Conservation (phyloP, 2,329 filamentous ascomycete genomes). For the Aspergillus cejpii region DNA sequence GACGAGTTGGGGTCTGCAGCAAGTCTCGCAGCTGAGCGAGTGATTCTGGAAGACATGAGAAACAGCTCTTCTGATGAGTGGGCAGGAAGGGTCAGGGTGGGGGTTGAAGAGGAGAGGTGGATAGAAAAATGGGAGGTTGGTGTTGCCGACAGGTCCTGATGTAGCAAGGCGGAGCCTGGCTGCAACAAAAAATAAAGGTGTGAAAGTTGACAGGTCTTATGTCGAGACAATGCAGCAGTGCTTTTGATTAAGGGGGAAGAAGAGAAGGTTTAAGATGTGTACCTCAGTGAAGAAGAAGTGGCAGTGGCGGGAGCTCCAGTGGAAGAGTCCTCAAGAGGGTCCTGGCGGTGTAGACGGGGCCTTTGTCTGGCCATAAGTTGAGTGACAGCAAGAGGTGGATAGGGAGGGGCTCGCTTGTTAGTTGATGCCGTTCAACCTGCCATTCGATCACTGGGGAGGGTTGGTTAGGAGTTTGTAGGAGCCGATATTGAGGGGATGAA, state of each 20-base stretch:
- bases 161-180: neutral
- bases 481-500: too few relatives aligned
- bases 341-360: slow-evolving; percentile 40
- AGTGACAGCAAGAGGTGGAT: slow-evolving; percentile 28
- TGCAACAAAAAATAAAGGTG: neutral
- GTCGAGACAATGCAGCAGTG: slow-evolving; percentile 3
- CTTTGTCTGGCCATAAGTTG: slow-evolving; percentile 45
- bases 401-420: slow-evolving; percentile 27
- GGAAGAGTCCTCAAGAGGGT: slow-evolving; percentile 39
- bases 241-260: slow-evolving; percentile 7
- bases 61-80: slow-evolving; percentile 26
- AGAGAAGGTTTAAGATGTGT: slow-evolving; percentile 24
- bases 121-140: slow-evolving; percentile 1
- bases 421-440: slow-evolving; percentile 37
- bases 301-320: slow-evolving; percentile 27
- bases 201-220: neutral
- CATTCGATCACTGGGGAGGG: slow-evolving; percentile 33
- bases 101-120: slow-evolving; percentile 7
- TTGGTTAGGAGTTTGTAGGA: too few relatives aligned
- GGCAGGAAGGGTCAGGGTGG: slow-evolving; percentile 6
- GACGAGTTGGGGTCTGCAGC: slow-evolving; percentile 56
- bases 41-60: slow-evolving; percentile 96
- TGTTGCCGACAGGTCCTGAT: neutral
- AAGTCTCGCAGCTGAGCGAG: slow-evolving; percentile 88
- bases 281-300: slow-evolving; percentile 33